A percentile compares a stretch with the other conserved stretches of the same genome.
Conservation (phyloP, 768 basidiomycete genomes). For the Boletus barrowsii region DNA sequence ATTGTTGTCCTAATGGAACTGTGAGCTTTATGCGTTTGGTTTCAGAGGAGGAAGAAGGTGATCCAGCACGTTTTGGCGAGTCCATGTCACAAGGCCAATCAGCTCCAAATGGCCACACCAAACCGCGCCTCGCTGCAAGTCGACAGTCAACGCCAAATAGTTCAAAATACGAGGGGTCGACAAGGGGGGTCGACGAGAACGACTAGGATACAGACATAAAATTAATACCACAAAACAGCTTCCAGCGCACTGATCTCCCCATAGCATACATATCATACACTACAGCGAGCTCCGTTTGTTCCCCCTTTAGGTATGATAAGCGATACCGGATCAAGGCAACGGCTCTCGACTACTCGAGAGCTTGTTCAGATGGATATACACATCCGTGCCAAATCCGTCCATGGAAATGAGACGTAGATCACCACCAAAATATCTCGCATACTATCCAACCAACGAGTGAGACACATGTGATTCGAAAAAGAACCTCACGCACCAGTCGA, state of each 20-base stretch:
- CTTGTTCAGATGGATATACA: slow-evolving; percentile 88
- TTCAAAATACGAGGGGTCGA: slow-evolving; percentile 20
- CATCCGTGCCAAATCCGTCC: slow-evolving; percentile 95
- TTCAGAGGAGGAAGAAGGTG: slow-evolving; percentile 52
- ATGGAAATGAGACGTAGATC: slow-evolving; percentile 93
- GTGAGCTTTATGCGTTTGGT: slow-evolving; percentile 59
- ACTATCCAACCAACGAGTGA: slow-evolving; percentile 40
- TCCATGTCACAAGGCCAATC: slow-evolving; percentile 43
- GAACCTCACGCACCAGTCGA: slow-evolving; percentile 60
- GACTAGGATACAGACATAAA: not conserved
- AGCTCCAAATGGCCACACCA: slow-evolving; percentile 22
- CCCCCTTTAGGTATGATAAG: too few relatives aligned
- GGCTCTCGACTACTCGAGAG: slow-evolving; percentile 51
- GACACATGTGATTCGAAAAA: not conserved
- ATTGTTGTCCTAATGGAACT: slow-evolving; percentile 41
- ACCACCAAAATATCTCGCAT: slow-evolving; percentile 93
- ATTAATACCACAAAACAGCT: too few relatives aligned
- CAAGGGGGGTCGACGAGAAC: not conserved
- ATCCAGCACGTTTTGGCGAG: slow-evolving; percentile 64
- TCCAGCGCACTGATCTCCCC: too few relatives aligned
- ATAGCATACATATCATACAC: not conserved
- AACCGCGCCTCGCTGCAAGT: slow-evolving; percentile 3
- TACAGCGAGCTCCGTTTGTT: not conserved
- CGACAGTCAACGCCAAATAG: slow-evolving; percentile 10
- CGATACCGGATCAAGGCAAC: slow-evolving; percentile 14